Evolutionary conservation across 768 basidiomycete genomes (phyloP), one percentile per base, ranked within the genome.

Genomic region (Suillus subalutaceus): DNA sequence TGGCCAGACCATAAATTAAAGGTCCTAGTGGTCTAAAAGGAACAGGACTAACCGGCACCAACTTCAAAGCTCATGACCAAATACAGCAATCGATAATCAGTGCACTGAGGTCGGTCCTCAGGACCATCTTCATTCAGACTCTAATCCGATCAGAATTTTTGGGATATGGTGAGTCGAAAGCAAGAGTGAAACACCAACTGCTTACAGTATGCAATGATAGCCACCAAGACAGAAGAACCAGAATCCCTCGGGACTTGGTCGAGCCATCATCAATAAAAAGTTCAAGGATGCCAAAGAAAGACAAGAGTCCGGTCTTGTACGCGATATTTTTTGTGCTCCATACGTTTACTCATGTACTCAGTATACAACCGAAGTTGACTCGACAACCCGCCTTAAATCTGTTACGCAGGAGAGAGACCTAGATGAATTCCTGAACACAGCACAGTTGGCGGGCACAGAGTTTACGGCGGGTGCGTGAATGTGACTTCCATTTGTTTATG

Each of bases 401-500:
- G 89, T 99, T 26, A 99, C 97, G 0, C 96, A 99, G 79, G 97
- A 99, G 79, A 83, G 88, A 64, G 96, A 98, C 81, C 82, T 99
- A 23, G 96, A 98, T 70, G 97, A 96, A 78, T 99, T 99, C 76
- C 79, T 99, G 64, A 96, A 88, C 73, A 97, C 94, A 15, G 97
- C 97, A 12, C 92, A 95, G 72, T 82, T 99, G 63, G 97, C 97
- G 16, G 97, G 92, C 61, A 92, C 92, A 13, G 94, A 99, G 71
- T 99, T 99, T 74, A 93, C 94, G 20, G 97, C 97, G 43, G 97
- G 96, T 97, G 66, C 43, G 86, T 71, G 32, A 38, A 18, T 44
- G 60, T 44, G 44, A 46, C 52, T 23, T 43, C 61, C 12, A 32
- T 37, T 40, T 53, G 4, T 20, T 50, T 35, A 18, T 48, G 13